phyloP scores from a whole-genome alignment of 139 green algal species.

The Chlamydomonas eustigma region DNA sequence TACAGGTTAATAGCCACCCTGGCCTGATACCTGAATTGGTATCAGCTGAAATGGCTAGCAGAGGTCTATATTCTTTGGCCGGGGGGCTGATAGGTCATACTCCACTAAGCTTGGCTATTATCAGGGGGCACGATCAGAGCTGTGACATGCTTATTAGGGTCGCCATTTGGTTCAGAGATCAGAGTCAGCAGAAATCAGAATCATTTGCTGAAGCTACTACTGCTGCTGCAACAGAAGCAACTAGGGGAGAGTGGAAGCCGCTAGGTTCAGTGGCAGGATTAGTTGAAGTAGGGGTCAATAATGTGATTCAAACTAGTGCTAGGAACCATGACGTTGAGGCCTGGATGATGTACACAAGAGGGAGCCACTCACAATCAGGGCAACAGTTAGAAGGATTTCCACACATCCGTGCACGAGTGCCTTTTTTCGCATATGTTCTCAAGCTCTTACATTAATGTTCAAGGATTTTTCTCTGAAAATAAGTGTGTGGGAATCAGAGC shows the following conservation, averaged over 20 bases:
- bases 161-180: too few relatives aligned
- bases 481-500: background rate
- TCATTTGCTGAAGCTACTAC: too few relatives aligned
- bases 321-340: slow-evolving; percentile 13
- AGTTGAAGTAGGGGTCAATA: background rate
- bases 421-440: background rate
- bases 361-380: background rate
- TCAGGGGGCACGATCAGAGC: too few relatives aligned
- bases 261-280: background rate
- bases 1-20: too few relatives aligned
- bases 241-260: background rate
- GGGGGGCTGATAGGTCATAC: too few relatives aligned
- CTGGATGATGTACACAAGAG: background rate
- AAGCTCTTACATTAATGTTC: background rate
- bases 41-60: too few relatives aligned
- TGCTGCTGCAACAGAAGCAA: background rate
- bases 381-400: background rate
- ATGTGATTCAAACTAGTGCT: background rate
- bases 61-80: too few relatives aligned
- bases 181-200: too few relatives aligned
- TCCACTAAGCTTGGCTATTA: too few relatives aligned
- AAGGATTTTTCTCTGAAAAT: background rate
- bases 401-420: too few relatives aligned
- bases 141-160: too few relatives aligned
- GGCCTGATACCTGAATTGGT: too few relatives aligned